Percentiles rank a stretch among this genome's conserved stretches.
Conservation (phyloP, 768 basidiomycete species). For the Leccinum broughii region DNA sequence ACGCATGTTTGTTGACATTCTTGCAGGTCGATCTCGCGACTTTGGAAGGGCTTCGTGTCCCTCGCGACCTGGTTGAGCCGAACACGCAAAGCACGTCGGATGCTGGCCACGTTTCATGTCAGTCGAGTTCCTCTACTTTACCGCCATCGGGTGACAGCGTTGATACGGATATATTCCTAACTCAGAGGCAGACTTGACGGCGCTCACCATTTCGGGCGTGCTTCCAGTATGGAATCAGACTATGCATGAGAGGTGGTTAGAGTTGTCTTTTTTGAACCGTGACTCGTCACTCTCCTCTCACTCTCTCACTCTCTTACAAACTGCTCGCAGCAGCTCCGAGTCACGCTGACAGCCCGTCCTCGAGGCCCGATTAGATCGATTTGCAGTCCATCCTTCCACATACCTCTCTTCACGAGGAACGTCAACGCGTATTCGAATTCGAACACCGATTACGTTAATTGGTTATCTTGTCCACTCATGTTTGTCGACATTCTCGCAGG, state of each 20-base stretch:
- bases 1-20: too few relatives aligned
- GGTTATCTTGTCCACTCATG: neutral
- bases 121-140: neutral
- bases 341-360: too few relatives aligned
- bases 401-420: neutral
- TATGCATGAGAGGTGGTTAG: neutral
- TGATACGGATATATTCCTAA: too few relatives aligned
- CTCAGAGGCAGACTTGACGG: neutral
- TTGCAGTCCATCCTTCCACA: neutral
- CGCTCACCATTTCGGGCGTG: neutral
- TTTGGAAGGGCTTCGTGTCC: neutral
- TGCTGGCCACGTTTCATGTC: neutral
- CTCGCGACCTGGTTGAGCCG: neutral
- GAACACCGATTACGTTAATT: neutral
- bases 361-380: neutral
- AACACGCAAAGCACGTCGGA: neutral
- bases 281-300: neutral
- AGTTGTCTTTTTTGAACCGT: neutral
- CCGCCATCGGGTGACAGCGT: too few relatives aligned
- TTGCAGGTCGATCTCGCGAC: neutral
- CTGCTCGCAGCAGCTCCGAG: too few relatives aligned
- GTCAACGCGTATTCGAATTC: neutral
- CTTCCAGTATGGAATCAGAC: neutral
- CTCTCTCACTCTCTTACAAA: too few relatives aligned
- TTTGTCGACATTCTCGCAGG: neutral